These are phyloP conservation scores for Vaccinium darrowii DNA, from an alignment of 148 eudicot species.

Conservation along the genomic window DNA sequence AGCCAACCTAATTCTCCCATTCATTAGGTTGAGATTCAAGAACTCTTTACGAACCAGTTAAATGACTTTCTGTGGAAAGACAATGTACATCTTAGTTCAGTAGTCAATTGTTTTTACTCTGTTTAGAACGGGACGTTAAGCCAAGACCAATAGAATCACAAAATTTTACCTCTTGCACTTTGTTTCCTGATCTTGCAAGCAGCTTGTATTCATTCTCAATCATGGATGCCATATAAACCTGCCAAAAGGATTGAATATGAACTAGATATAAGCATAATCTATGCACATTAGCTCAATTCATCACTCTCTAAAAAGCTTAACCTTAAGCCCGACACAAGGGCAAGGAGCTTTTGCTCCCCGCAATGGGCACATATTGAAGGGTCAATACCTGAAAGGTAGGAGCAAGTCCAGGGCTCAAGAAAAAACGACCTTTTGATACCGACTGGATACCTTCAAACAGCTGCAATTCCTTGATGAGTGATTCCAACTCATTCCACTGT, in stretches of 20 bases:
- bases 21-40: neutral
- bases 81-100: neutral
- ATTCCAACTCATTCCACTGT: constrained; percentile 92
- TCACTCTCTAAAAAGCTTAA: neutral
- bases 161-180: constrained; percentile 80
- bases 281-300: neutral
- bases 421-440: constrained; percentile 80
- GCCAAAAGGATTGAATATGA: constrained; percentile 12
- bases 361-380: neutral
- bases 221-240: constrained; percentile 97
- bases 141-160: neutral
- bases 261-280: neutral
- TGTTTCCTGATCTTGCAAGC: constrained; percentile 92
- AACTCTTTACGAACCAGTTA: neutral
- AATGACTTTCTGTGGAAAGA: neutral
- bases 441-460: constrained; percentile 63
- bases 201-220: constrained; percentile 81
- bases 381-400: constrained; percentile 90
- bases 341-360: neutral
- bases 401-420: constrained; percentile 94
- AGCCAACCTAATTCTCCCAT: neutral
- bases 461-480: constrained; percentile 71
- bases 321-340: neutral
- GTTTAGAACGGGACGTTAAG: neutral
- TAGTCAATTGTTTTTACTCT: neutral